Conservation (phyloP, 2,329 filamentous ascomycete genomes). For the Aspergillus cejpii region DNA sequence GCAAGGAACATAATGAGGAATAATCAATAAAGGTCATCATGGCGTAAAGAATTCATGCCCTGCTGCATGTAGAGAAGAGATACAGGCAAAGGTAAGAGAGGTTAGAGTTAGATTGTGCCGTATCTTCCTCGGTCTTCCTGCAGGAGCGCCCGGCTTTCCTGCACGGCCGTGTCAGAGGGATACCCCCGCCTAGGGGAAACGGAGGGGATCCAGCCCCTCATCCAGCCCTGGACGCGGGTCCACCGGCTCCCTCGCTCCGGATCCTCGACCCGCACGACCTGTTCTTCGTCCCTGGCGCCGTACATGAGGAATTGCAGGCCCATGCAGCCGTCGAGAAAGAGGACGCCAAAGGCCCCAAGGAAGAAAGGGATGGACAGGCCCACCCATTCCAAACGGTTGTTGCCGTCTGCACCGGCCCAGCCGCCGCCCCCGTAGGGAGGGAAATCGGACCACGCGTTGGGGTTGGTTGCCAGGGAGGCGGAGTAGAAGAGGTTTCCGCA, state of each 20-base stretch:
- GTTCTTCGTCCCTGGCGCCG: constrained; percentile 42
- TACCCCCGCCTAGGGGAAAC: constrained; percentile 33
- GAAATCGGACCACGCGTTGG: constrained; percentile 55
- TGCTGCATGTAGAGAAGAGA: background rate
- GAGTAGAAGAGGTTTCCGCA: constrained; percentile 64
- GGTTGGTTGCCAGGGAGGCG: constrained; percentile 55
- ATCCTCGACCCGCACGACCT: constrained; percentile 46
- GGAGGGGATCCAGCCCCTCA: constrained; percentile 59
- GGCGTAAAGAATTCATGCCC: background rate
- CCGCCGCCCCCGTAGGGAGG: constrained; percentile 52
- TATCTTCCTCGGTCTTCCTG: constrained; percentile 26
- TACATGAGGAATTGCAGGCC: constrained; percentile 58
- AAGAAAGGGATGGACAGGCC: constrained; percentile 56
- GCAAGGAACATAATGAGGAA: background rate
- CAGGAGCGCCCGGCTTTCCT: constrained; percentile 30
- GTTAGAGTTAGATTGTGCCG: constrained; percentile 27
- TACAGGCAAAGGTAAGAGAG: background rate
- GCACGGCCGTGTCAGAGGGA: constrained; percentile 5
- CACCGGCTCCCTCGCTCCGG: constrained; percentile 43
- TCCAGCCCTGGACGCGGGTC: constrained; percentile 56
- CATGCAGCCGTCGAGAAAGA: constrained; percentile 56
- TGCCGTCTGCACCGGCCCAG: constrained; percentile 54
- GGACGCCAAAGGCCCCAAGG: constrained; percentile 58
- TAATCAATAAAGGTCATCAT: background rate
- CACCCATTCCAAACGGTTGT: constrained; percentile 51